A percentile compares a stretch with the other conserved stretches of the same genome.
Evolutionary conservation across 306 rosid genomes (phyloP).

Genomic region (Spatholobus suberectus): DNA sequence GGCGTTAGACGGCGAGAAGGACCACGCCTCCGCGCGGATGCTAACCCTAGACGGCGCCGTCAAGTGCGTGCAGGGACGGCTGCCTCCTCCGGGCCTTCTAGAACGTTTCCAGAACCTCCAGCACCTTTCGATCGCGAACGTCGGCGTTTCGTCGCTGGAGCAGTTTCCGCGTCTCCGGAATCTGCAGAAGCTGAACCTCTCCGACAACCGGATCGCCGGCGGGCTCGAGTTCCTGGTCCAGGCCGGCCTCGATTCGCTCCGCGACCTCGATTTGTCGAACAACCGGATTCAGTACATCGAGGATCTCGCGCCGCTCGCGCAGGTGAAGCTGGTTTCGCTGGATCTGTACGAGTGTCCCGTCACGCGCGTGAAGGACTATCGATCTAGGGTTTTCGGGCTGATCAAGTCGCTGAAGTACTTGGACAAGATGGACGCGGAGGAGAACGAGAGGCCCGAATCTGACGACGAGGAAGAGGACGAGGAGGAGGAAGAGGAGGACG

Average conservation of each 20-base stretch:
- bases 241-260: slow-evolving; percentile 81
- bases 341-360: slow-evolving; percentile 97
- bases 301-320: slow-evolving; percentile 89
- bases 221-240: slow-evolving; percentile 79
- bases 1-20: slow-evolving; percentile 82
- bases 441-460: slow-evolving; percentile 84
- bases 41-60: slow-evolving; percentile 93
- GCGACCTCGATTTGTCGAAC: slow-evolving; percentile 86
- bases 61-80: slow-evolving; percentile 84
- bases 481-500: slow-evolving; percentile 57
- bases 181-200: slow-evolving; percentile 78
- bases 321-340: slow-evolving; percentile 81
- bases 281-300: slow-evolving; percentile 85
- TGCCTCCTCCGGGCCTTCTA: slow-evolving; percentile 80
- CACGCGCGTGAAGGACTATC: slow-evolving; percentile 88
- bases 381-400: slow-evolving; percentile 96
- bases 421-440: slow-evolving; percentile 97
- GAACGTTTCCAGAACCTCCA: slow-evolving; percentile 87
- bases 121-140: slow-evolving; percentile 89
- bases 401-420: slow-evolving; percentile 80
- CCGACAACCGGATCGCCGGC: slow-evolving; percentile 88
- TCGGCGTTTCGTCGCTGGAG: slow-evolving; percentile 86
- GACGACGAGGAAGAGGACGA: slow-evolving; percentile 80
- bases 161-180: slow-evolving; percentile 81
- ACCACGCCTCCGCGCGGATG: slow-evolving; percentile 68